Base-by-base conservation (phyloP, 2,329 filamentous ascomycete species). In the Erysiphe pulchra region DNA sequence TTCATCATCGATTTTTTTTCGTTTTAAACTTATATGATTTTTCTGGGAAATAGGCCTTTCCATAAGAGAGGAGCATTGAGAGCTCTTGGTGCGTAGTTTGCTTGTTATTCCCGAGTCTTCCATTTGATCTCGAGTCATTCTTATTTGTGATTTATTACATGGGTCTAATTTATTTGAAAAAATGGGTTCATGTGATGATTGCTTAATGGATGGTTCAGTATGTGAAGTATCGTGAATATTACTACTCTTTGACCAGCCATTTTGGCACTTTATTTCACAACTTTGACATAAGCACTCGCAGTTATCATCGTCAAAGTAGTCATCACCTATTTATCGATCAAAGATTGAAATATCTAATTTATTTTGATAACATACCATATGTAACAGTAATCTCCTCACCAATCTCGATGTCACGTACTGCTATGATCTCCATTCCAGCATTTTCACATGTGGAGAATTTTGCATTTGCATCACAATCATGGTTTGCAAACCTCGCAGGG, bases 321-420 rank as follows among this genome's bases (percentile, higher is more conserved):
- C 85, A 16, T 92, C 85, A 20, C 87, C 53, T 55, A 24, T 34
- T 45, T 0, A 8, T 8, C 12, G 2, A 18, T 32, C 13, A 42
- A n/a, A 12, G 24, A 12, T 37, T 45, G 33, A 32, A 40, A 24
- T 17, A 8, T 45, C 14, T 31, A 13, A 32, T 13, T 34, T n/a
- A 4, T n/a, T 12, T 11, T 4, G 9, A 28, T 31, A 40, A 31
- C 49, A 41, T 50, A 54, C 53, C 85, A 56, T 98, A 98, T 0
- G 80, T 87, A 0, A 98, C 90, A 0, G 90, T 98, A 48, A 98
- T 92, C 60, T 98, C 90, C 49, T 98, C 86, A 3, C 86, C 90
- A 1, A 80, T 66, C 11, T 79, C 72, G 49, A 98, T 95, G 48
- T 86, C 71, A 52, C 77, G 75, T 32, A 76, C 74, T 2, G 90